Evolutionary conservation across 2,329 filamentous ascomycete genomes (phyloP).

Genomic region (Aspergillus sp.): DNA sequence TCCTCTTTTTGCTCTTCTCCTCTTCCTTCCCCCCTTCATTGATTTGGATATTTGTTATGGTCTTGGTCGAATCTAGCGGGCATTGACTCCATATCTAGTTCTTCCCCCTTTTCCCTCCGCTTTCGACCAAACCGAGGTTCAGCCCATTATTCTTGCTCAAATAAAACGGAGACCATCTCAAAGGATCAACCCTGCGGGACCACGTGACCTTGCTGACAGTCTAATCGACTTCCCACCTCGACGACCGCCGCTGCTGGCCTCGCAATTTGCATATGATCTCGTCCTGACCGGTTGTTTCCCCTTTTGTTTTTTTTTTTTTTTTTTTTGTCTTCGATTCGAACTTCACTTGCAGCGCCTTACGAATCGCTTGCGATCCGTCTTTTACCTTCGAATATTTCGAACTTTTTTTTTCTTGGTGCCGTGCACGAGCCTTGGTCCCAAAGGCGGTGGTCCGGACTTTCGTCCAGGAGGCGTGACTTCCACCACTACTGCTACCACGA

Average conservation of each 20-base stretch:
- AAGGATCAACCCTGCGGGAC: slow-evolving; percentile 1
- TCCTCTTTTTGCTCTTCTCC: slow-evolving; percentile 1
- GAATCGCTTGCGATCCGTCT: background rate
- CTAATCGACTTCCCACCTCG: background rate
- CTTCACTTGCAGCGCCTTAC: background rate
- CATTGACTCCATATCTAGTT: background rate
- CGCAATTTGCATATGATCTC: slow-evolving; percentile 6
- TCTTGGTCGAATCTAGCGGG: background rate
- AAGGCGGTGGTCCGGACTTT: slow-evolving; percentile 19
- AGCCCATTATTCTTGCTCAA: too few relatives aligned
- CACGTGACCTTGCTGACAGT: slow-evolving; percentile 10
- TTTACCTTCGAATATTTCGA: background rate
- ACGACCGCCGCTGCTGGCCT: slow-evolving; percentile 17
- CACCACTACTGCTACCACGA: background rate
- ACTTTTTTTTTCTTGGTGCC: slow-evolving; percentile 7
- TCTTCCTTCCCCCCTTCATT: slow-evolving; percentile 5
- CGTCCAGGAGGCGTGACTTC: slow-evolving; percentile 22
- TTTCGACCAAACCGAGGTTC: background rate
- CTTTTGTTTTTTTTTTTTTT: background rate
- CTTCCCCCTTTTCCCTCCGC: background rate
- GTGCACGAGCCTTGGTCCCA: slow-evolving; percentile 16
- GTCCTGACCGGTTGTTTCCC: background rate
- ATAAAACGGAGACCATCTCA: background rate
- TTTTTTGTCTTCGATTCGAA: background rate
- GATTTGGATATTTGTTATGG: background rate